phyloP scores from a whole-genome alignment of 257 asterid species.

The Scutellaria barbata region DNA sequence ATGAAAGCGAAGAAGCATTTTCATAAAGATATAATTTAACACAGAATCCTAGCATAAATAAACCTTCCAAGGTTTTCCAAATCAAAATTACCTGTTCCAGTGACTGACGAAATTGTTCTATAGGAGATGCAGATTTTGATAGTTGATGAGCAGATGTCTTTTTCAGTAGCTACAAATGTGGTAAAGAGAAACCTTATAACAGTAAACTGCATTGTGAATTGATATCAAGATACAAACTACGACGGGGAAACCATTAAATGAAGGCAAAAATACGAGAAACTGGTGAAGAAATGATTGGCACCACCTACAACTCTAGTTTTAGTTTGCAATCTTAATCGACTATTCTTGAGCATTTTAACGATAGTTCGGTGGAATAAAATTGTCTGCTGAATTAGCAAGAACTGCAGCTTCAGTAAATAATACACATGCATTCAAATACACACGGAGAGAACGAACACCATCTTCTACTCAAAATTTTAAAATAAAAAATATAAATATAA shows the following conservation, averaged over 20 bases:
- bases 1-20: neutral
- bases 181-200: slow-evolving; percentile 68
- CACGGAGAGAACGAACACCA: neutral
- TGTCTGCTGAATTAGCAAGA: neutral
- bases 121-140: slow-evolving; percentile 64
- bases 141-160: slow-evolving; percentile 65
- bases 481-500: too few relatives aligned
- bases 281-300: neutral
- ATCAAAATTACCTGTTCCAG: slow-evolving; percentile 65
- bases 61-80: slow-evolving; percentile 13
- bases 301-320: too few relatives aligned
- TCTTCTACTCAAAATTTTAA: too few relatives aligned
- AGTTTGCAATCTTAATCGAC: too few relatives aligned
- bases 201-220: slow-evolving; percentile 61
- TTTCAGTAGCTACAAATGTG: slow-evolving; percentile 81
- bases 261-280: slow-evolving; percentile 12
- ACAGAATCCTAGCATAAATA: neutral
- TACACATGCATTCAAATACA: neutral
- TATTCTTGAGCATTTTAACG: too few relatives aligned
- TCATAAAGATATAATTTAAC: neutral
- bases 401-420: neutral
- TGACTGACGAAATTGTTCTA: slow-evolving; percentile 69
- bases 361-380: neutral
- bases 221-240: slow-evolving; percentile 52
- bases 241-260: neutral